phyloP scores from a whole-genome alignment of 2,329 filamentous ascomycete genomes.

The Diplodia mutila region DNA sequence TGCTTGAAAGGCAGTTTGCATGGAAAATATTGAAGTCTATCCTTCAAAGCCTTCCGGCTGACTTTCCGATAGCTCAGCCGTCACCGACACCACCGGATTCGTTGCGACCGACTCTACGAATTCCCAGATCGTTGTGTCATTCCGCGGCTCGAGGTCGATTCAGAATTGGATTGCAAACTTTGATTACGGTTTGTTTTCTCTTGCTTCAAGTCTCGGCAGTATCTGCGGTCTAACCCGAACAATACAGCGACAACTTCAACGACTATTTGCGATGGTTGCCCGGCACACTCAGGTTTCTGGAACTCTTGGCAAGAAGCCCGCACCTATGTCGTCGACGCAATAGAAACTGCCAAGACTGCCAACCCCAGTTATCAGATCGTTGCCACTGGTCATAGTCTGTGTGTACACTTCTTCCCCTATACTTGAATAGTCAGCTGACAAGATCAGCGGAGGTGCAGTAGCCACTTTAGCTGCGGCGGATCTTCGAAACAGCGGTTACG shows the following conservation, averaged over 20 bases:
- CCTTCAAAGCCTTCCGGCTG: not conserved
- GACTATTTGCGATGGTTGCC: slow-evolving; percentile 52
- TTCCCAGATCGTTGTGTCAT: slow-evolving; percentile 60
- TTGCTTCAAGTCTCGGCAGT: too few species aligned
- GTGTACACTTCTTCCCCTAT: not conserved
- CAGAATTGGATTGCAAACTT: slow-evolving; percentile 66
- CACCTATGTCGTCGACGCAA: slow-evolving; percentile 46
- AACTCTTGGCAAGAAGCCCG: slow-evolving; percentile 62
- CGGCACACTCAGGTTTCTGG: slow-evolving; percentile 62
- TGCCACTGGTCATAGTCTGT: slow-evolving; percentile 67
- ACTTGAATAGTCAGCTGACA: not conserved
- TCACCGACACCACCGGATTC: slow-evolving; percentile 50
- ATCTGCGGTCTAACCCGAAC: not conserved
- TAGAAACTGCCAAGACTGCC: slow-evolving; percentile 50
- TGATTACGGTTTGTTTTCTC: slow-evolving; percentile 41
- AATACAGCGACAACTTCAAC: slow-evolving; percentile 43
- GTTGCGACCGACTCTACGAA: slow-evolving; percentile 52
- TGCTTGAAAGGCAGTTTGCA: not conserved
- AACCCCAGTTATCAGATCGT: slow-evolving; percentile 60
- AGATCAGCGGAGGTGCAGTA: slow-evolving; percentile 59
- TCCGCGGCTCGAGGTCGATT: slow-evolving; percentile 62
- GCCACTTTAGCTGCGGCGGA: slow-evolving; percentile 63
- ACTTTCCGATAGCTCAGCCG: slow-evolving; percentile 26
- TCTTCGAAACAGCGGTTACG: slow-evolving; percentile 55
- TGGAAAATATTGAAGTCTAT: not conserved